phyloP scores from a whole-genome alignment of 768 basidiomycete genomes.

The Gloeostereum incarnatum region DNA sequence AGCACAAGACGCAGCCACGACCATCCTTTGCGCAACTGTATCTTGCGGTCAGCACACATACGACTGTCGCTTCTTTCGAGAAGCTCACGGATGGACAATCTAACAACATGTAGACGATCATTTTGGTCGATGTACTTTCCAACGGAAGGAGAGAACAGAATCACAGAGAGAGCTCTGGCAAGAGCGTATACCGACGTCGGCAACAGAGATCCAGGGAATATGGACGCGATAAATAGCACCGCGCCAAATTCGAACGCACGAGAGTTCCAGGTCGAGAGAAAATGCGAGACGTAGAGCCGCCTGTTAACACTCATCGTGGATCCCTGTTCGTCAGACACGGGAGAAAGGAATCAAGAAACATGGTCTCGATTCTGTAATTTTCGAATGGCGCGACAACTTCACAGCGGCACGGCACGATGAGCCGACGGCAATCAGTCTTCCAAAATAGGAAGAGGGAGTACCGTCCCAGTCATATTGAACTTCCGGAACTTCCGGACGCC shows the following conservation, averaged over 20 bases:
- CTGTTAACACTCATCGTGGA: too few species aligned
- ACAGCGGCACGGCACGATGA: too few species aligned
- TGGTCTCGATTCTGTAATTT: too few species aligned
- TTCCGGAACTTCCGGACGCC: too few species aligned
- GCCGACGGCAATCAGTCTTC: too few species aligned
- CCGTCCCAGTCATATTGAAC: too few species aligned
- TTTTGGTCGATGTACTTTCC: constrained; percentile 15
- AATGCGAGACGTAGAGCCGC: constrained; percentile 16
- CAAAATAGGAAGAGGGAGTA: too few species aligned
- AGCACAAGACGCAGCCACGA: constrained; percentile 13
- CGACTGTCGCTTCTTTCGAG: too few species aligned
- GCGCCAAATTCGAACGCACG: constrained; percentile 20
- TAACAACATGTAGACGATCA: constrained; percentile 13
- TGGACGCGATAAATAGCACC: constrained; percentile 14
- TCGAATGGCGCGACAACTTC: too few species aligned
- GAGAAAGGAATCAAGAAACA: too few species aligned
- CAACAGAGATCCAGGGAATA: constrained; percentile 16
- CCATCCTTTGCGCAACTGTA: constrained; percentile 13
- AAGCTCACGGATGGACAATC: constrained; percentile 14
- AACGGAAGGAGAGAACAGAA: constrained; percentile 12
- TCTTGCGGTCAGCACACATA: too few species aligned
- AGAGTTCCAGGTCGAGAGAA: constrained; percentile 21
- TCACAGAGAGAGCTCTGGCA: constrained; percentile 12
- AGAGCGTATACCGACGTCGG: constrained; percentile 18
- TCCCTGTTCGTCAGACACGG: too few species aligned